Evolutionary conservation across 2,329 filamentous ascomycete species (phyloP).

Genomic region (Pseudogymnoascus pannorum): DNA sequence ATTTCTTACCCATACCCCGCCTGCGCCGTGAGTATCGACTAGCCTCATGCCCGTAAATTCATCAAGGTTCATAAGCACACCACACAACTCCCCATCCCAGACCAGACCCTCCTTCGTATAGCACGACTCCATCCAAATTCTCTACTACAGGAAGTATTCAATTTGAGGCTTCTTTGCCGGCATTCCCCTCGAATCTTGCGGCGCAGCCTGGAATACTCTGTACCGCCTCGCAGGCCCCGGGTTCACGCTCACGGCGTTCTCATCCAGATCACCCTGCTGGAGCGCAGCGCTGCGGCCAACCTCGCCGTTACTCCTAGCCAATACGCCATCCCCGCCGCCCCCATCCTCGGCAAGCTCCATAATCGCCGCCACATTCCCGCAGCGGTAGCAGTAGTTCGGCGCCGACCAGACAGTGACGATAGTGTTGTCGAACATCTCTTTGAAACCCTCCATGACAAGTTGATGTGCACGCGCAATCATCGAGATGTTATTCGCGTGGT

Average conservation of each 20-base stretch:
- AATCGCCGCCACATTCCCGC: constrained; percentile 91
- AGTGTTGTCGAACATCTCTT: constrained; percentile 94
- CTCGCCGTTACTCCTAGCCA: constrained; percentile 31
- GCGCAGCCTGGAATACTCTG: constrained; percentile 90
- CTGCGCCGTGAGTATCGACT: background rate
- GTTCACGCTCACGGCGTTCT: constrained; percentile 44
- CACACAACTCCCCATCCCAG: background rate
- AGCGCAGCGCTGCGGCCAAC: constrained; percentile 45
- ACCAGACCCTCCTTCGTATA: background rate
- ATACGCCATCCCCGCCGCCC: constrained; percentile 51
- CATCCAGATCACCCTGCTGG: constrained; percentile 40
- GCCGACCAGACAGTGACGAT: constrained; percentile 99
- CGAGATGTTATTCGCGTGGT: constrained; percentile 85
- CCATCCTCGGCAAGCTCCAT: constrained; percentile 86
- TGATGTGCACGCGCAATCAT: constrained; percentile 93
- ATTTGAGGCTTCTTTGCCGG: constrained; percentile 97
- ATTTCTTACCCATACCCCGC: constrained; percentile 6
- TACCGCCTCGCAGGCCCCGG: constrained; percentile 81
- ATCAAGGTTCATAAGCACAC: constrained; percentile 6
- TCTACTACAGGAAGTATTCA: constrained; percentile 75
- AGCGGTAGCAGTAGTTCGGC: constrained; percentile 94
- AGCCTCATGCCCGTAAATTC: constrained; percentile 1
- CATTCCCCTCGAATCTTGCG: constrained; percentile 94
- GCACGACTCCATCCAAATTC: background rate
- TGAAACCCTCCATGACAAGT: constrained; percentile 98